Evolutionary conservation across 805 yeast genomes (phyloP).

Genomic region (Starmera dryadoides): DNA sequence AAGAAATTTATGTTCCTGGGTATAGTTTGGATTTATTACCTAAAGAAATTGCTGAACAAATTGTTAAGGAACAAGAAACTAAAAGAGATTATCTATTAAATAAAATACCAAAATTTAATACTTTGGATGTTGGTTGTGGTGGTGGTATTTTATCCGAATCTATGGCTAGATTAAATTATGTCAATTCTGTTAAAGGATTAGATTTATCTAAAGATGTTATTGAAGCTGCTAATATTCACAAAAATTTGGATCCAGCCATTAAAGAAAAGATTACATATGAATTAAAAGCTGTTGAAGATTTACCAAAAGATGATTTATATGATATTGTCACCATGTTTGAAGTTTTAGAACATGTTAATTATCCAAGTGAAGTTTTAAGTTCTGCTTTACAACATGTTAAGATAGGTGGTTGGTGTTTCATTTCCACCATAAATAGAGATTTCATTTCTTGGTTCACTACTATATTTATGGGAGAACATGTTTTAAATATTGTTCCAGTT

Average conservation of each 20-base stretch:
- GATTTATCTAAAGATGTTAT: constrained; percentile 83
- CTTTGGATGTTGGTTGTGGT: constrained; percentile 93
- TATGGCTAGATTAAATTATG: constrained; percentile 65
- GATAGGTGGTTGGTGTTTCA: constrained; percentile 71
- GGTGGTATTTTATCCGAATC: constrained; percentile 94
- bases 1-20: constrained; percentile 68
- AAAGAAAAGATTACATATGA: constrained; percentile 50
- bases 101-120: constrained; percentile 30
- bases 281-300: constrained; percentile 54
- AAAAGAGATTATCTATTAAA: constrained; percentile 30
- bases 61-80: constrained; percentile 42
- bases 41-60: constrained; percentile 35
- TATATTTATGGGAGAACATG: constrained; percentile 79
- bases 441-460: constrained; percentile 86
- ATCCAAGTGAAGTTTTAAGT: constrained; percentile 67
- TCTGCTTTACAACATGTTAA: constrained; percentile 62
- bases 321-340: constrained; percentile 90
- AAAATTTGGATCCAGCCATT: constrained; percentile 56
- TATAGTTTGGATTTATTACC: constrained; percentile 68
- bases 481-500: constrained; percentile 74
- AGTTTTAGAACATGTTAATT: constrained; percentile 88
- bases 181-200: constrained; percentile 64
- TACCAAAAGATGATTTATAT: constrained; percentile 39
- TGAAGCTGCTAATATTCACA: constrained; percentile 71
- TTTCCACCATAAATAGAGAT: constrained; percentile 91